Evolutionary conservation across 2,329 filamentous ascomycete species (phyloP), one percentile per base, ranked within the genome.

Genomic region (Fusarium gaditjirri): DNA sequence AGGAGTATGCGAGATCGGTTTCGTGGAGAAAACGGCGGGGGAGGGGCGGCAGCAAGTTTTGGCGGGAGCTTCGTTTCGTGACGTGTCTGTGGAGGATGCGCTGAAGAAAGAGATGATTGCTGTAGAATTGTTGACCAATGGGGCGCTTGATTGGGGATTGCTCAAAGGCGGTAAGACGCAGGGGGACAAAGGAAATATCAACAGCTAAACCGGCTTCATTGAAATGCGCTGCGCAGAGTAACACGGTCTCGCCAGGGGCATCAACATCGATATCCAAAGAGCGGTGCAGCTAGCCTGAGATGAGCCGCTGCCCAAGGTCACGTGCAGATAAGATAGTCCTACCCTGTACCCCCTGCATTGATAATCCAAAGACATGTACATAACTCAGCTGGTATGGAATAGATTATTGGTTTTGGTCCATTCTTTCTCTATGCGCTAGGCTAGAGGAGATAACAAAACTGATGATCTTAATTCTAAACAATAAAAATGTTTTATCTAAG

Each of bases 11-110:
- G 68, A 65, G 50, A 62, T 55, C 55, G 56, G 67, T 49, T 49
- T 56, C 70, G 57, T 71, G 57, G 70, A 73, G 68, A 68, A 73
- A 70, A 56, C 70, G 57, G 70, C 66, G 70, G 70, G 70, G 70
- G 70, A 73, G 70, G 70, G 70, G 70, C 61, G 70, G 63, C 38
- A 55, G 47, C 57, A 70, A 49, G 65, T 70, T 73, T 72, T 72
- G 70, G 65, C 53, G 70, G 64, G 61, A 72, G 70, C 70, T 72
- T 72, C 70, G 61, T 59, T 67, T 42, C 38, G 70, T 73, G 70
- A 73, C 66, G 70, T 73, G 70, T 73, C 70, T 58, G 70, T 68
- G 61, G 70, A 71, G 66, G 70, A 68, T 68, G 68, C 53, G 68
- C 63, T 67, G 53, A 62, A 67, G 42, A 36, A 59, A 44, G 25